These are phyloP conservation scores for Trichoderma atroviride DNA, from an alignment of 2,329 filamentous ascomycete genomes.

Conservation along the genomic window DNA sequence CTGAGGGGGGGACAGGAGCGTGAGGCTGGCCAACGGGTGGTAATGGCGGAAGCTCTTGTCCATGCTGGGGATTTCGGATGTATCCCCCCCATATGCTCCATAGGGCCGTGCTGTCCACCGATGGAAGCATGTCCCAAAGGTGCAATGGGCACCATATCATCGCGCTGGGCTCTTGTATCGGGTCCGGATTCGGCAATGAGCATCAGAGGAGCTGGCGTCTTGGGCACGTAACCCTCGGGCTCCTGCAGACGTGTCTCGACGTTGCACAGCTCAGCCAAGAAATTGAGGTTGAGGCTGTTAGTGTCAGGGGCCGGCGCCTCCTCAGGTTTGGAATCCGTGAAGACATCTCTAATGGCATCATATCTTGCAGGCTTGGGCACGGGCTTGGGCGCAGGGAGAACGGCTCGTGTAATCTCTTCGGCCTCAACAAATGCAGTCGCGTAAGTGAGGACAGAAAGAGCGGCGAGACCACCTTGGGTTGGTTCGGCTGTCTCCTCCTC, in stretches of 20 bases:
- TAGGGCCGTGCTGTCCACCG: conserved; percentile 30
- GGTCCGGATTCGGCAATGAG: conserved; percentile 16
- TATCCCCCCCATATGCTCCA: conserved; percentile 30
- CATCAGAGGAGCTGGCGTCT: conserved; percentile 5
- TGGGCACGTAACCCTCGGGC: conserved; percentile 26
- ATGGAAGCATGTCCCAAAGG: conserved; percentile 32
- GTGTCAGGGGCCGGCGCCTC: conserved; percentile 33
- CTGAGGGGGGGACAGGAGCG: conserved; percentile 30
- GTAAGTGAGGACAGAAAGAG: conserved; percentile 38
- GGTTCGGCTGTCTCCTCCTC: conserved; percentile 32
- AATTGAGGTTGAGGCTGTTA: conserved; percentile 37
- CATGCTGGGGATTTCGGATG: conserved; percentile 30
- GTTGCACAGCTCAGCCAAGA: conserved; percentile 42
- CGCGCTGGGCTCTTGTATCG: conserved; percentile 33
- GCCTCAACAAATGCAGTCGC: conserved; percentile 39
- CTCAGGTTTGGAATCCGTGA: conserved; percentile 43
- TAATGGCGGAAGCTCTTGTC: conserved; percentile 29
- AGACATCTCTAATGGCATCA: conserved; percentile 48
- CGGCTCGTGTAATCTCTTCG: conserved; percentile 34
- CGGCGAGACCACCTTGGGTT: conserved; percentile 34
- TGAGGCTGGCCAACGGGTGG: conserved; percentile 35
- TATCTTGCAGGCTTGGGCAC: conserved; percentile 40
- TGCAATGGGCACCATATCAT: conserved; percentile 32
- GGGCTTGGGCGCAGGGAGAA: conserved; percentile 36
- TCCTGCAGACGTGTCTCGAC: conserved; percentile 36